Conservation (phyloP, 495 filamentous ascomycete species). For the Aspergillus sclerotiicarbonarius region DNA sequence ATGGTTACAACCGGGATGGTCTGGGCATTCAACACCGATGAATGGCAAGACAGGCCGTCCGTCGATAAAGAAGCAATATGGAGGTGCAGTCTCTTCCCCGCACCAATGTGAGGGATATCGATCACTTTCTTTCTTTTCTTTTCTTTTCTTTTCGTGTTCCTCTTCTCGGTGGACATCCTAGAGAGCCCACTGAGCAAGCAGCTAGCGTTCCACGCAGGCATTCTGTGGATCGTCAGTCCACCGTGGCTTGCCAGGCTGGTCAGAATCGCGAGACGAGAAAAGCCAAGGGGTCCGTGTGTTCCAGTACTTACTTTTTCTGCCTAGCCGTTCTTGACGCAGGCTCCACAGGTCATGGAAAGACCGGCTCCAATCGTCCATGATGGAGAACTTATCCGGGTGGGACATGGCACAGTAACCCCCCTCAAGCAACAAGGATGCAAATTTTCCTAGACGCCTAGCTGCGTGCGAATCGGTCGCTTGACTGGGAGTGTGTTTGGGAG, state of each 20-base stretch:
- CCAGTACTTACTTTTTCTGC: constrained; percentile 4
- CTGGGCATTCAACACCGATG: not conserved
- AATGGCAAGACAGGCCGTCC: not conserved
- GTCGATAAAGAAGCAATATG: not conserved
- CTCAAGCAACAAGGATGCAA: not conserved
- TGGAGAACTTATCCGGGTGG: not conserved
- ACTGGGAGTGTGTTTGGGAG: not conserved
- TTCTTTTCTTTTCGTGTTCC: not conserved
- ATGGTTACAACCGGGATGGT: not conserved
- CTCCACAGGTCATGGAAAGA: not conserved
- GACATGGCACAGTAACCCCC: not conserved
- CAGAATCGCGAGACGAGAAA: not conserved
- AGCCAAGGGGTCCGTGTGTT: constrained; percentile 10
- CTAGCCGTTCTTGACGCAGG: constrained; percentile 9
- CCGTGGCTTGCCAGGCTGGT: not conserved
- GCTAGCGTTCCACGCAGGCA: not conserved
- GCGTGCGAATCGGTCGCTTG: not conserved
- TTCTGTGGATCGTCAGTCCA: not conserved
- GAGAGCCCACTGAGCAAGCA: not conserved
- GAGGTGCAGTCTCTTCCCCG: not conserved
- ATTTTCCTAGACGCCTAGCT: not conserved
- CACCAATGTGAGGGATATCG: not conserved
- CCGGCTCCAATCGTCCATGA: not conserved
- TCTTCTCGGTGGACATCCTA: not conserved
- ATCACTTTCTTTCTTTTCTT: not conserved